Evolutionary conservation across 2,329 filamentous ascomycete genomes (phyloP), one percentile per base, ranked within the genome.

Genomic region (Exophiala bonariae): DNA sequence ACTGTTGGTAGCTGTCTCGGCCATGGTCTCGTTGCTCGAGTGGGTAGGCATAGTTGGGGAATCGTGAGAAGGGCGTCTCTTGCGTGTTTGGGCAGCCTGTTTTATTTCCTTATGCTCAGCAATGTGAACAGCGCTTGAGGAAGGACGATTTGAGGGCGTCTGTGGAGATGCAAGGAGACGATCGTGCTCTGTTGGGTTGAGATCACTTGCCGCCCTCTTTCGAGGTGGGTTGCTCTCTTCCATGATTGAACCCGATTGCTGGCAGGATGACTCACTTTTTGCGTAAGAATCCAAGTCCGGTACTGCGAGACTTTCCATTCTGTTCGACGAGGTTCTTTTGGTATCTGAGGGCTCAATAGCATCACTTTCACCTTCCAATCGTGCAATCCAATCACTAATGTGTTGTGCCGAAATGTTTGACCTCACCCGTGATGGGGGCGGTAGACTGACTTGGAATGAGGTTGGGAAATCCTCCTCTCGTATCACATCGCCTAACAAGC

Each of bases 401-500:
- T 47, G 49, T 16, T 41, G 34, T 36, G 34, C 45, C 26, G 48
- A 47, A 4, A 34, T 47, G 33, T 47, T 51, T 9, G 49, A 39
- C 23, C 30, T 44, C 31, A 17, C 41, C 16, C 41, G n/a, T 13
- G 44, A 20, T 3, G 50, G 47, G 16, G 50, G 47, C n/a, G 39
- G 39, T 32, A 52, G 53, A 52, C 38, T 59, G 48, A 52, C 49
- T 41, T 56, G 54, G 49, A 47, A 55, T 28, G 34, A 47, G 22
- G 51, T 49, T 44, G 38, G 40, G 57, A 37, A 57, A 47, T 59
- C 39, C 42, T 55, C 48, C 50, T 60, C 54, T 35, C 50, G 48
- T 35, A 57, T 55, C 16, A 64, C 61, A 31, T 71, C 65, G 2
- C 68, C 70, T 42, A 71, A 65, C 32, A 70, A 56, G 59, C 67